Base-by-base conservation (phyloP, 2,329 filamentous ascomycete genomes). In the Epichloe sp. region DNA sequence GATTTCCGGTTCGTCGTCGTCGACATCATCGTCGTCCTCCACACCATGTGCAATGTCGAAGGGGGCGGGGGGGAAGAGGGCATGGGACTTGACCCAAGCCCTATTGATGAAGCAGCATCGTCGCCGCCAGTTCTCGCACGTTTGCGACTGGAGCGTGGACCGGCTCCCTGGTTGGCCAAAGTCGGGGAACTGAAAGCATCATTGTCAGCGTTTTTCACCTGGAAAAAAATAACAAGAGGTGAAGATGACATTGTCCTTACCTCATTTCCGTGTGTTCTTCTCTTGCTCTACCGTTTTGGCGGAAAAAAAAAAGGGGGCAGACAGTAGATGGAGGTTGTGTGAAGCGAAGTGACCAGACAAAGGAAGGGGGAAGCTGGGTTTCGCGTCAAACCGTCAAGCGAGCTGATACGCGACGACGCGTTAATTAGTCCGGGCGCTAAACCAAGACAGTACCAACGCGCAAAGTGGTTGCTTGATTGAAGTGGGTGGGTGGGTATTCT, bases 91-190 rank as follows among this genome's bases (percentile, higher is more conserved):
- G 79, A 82, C 35, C 72, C 76, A 12, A 69, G 65, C 11, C 68
- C 72, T 34, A 72, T 69, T 14, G 78, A 73, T 31, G 78, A 78
- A 3, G 69, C 66, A 34, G 65, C 71, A 66, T 80, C 75, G 53
- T 73, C 75, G 45, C 69, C 75, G 49, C 68, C 70, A 15, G 69
- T 70, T 52, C 78, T 76, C 37, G 76, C 71, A 47, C 78, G 76
- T 63, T 82, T 81, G 59, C 78, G 75, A 61, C 65, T 75, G 44
- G 69, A 66, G 50, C 73, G 69, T 46, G 72, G 66, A 43, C 70
- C 74, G 26, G 77, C 66, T 49, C 88, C 87, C 59, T 88, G 82
- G 69, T 95, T 95, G 60, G 83, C 88, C 57, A 89, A 90, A 54
- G 84, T 82, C 75, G 86, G 85, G 66, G 88, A 94, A 74, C 87